Percentiles rank a stretch among this genome's conserved stretches.
phyloP scores from a whole-genome alignment of 176 grass and related monocot genomes.

The Triticum turgidum region DNA sequence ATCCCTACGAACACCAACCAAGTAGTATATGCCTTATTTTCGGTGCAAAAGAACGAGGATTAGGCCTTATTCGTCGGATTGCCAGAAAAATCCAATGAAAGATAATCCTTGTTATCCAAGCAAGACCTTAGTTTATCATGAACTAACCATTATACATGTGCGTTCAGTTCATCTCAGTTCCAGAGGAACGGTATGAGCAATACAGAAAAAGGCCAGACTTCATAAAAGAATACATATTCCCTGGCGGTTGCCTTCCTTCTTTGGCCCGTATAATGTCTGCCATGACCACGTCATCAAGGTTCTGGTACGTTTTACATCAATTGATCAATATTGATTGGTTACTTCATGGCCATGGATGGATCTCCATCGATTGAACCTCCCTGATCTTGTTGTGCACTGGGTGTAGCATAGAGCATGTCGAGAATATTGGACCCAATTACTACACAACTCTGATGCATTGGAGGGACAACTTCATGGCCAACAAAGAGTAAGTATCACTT shows the following conservation, averaged over 20 bases:
- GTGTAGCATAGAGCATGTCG: conserved; percentile 12
- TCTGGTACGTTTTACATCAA: conserved; percentile 8
- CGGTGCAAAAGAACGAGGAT: too few species aligned
- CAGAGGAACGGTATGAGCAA: not conserved
- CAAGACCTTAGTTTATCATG: not conserved
- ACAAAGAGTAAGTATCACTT: not conserved
- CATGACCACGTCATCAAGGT: not conserved
- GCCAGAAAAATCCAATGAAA: too few species aligned
- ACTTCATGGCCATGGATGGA: not conserved
- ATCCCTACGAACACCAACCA: not conserved
- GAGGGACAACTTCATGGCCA: conserved; percentile 3
- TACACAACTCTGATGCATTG: not conserved
- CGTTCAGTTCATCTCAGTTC: not conserved
- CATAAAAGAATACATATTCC: not conserved
- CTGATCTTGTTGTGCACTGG: not conserved
- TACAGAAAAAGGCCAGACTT: not conserved
- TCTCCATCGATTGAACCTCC: not conserved
- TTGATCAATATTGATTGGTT: not conserved
- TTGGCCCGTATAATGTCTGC: conserved; percentile 13
- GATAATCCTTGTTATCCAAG: not conserved
- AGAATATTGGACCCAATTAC: conserved; percentile 1
- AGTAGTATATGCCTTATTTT: not conserved
- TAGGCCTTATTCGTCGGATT: too few species aligned
- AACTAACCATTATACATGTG: not conserved
- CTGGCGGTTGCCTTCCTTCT: not conserved